Base-by-base conservation (phyloP, 108 stramenopile genomes). In the Nitzschia sp. region DNA sequence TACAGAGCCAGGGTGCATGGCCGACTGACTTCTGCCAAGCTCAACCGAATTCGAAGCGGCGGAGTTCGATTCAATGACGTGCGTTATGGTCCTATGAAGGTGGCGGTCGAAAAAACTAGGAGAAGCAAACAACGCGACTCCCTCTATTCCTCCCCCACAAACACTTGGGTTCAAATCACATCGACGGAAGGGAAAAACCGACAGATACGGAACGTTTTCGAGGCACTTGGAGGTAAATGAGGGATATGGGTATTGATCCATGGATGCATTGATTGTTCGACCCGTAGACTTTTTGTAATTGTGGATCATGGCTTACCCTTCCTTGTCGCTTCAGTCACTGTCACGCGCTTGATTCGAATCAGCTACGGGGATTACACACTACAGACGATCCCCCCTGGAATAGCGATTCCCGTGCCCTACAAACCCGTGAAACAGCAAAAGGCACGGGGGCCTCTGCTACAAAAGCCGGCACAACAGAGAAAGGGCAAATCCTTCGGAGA, bases 1-100 rank as follows among this genome's bases (percentile, higher is more conserved):
- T 93, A 93, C 66, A 64, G 88, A 9, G 88, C 80, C 22, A 75
- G 91, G 31, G 88, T 90, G 11, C 88, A 90, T 67, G 91, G 91
- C 9, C 61, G 67, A 4, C 22, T 90, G 6, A 93, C 85, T 4
- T 21, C 62, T 2, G 48, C 72, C 41, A 89, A 90, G 35, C 36
- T 90, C 50, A 60, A 71, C 16, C 76, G 80, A 8, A 82, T 92
- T 41, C 61, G 86, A 57, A 77, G 56, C 5, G 86, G 80, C 45
- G 80, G 74, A 35, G 58, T 79, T 31, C 33, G 16, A 25, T 35
- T 26, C 31, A 57, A 70, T 6, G 23, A 60, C 8, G 58, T 60
- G 3, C 4, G 50, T 8, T 92, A 89, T 63, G 54, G 60, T 17
- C 75, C 82, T 5, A 89, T 92, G 74, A 84, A 88, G 53, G 86